Conservation (phyloP, 1,284 basidiomycete species). For the Fomitopsis palustris region DNA sequence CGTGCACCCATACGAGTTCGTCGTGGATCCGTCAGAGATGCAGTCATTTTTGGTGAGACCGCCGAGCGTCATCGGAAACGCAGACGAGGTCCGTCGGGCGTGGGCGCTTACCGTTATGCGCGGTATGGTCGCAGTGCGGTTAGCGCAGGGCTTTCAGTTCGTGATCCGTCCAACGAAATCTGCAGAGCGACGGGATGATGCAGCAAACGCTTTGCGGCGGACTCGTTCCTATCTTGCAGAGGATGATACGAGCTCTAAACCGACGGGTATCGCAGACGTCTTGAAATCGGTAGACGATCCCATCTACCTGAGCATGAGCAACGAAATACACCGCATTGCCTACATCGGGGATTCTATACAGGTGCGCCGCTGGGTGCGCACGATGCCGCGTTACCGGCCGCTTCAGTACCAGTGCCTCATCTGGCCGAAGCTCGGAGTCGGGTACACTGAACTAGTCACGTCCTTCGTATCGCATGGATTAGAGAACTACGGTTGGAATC, state of each 20-base stretch:
- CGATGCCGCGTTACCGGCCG: slow-evolving; percentile 60
- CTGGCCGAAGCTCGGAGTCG: slow-evolving; percentile 88
- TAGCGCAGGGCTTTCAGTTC: slow-evolving; percentile 97
- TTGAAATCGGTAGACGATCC: slow-evolving; percentile 66
- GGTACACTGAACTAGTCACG: slow-evolving; percentile 79
- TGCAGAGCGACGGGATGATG: slow-evolving; percentile 18
- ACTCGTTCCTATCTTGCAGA: slow-evolving; percentile 52
- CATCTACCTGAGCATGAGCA: slow-evolving; percentile 91
- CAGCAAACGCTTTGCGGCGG: slow-evolving; percentile 34
- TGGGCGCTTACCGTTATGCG: slow-evolving; percentile 87
- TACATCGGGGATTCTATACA: slow-evolving; percentile 87
- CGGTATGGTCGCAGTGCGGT: slow-evolving; percentile 89
- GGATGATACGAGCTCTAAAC: slow-evolving; percentile 54
- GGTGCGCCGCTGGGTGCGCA: slow-evolving; percentile 83
- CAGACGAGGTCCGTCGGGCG: slow-evolving; percentile 58
- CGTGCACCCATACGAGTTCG: slow-evolving; percentile 78
- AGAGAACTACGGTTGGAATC: slow-evolving; percentile 82
- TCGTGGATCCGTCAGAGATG: slow-evolving; percentile 75
- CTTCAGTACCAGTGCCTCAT: slow-evolving; percentile 87
- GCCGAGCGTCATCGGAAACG: slow-evolving; percentile 42
- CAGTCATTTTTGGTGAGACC: slow-evolving; percentile 77
- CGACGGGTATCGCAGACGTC: slow-evolving; percentile 70
- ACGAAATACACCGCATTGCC: slow-evolving; percentile 91
- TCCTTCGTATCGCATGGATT: slow-evolving; percentile 79
- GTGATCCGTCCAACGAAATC: slow-evolving; percentile 49